Evolutionary conservation across 768 basidiomycete genomes (phyloP).

Genomic region (Wakefieldia striispora): DNA sequence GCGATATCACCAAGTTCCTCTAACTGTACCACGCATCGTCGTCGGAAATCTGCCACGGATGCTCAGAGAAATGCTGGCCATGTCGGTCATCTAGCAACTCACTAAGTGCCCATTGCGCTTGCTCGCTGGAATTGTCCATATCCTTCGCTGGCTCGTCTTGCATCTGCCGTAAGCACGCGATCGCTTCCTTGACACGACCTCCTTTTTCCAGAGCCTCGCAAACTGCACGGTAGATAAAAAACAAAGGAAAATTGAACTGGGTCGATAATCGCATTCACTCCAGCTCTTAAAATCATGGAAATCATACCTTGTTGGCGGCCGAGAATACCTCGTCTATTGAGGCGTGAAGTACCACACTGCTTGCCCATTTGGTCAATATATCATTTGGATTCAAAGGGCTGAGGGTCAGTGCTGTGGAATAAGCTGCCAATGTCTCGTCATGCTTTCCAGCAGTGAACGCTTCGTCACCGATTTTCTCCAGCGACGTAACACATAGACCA

Average conservation of each 20-base stretch:
- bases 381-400: neutral
- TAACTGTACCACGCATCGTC: neutral
- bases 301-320: neutral
- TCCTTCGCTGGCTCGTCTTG: neutral
- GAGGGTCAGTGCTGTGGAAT: neutral
- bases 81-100: neutral
- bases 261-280: neutral
- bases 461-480: neutral
- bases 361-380: neutral
- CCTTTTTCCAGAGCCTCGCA: neutral
- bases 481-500: neutral
- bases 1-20: neutral
- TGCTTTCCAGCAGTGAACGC: neutral
- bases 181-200: neutral
- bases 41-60: neutral
- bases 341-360: neutral
- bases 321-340: neutral
- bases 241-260: constrained; percentile 1
- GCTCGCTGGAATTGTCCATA: neutral
- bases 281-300: too few relatives aligned
- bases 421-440: neutral
- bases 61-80: neutral
- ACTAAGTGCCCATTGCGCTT: constrained; percentile 1
- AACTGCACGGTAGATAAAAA: neutral
- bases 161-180: constrained; percentile 1